Evolutionary conservation across 495 filamentous ascomycete species (phyloP).

Genomic region (Gamarada debralockiae): DNA sequence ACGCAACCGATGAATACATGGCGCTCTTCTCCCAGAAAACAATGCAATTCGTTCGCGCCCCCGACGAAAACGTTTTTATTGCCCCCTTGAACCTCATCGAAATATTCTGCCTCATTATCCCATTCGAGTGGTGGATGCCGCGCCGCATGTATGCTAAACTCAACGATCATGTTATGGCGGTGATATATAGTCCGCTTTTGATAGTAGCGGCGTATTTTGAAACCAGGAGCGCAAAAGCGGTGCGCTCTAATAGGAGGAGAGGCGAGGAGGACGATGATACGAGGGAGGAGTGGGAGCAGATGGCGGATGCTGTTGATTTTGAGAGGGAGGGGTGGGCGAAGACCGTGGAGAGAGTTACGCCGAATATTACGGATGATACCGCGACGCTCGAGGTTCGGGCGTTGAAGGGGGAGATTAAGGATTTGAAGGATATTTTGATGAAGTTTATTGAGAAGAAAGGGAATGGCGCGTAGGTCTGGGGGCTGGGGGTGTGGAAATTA

Average conservation of each 20-base stretch:
- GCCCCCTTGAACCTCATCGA: slow-evolving; percentile 94
- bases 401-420: slow-evolving; percentile 63
- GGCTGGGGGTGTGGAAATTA: no score
- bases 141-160: slow-evolving; percentile 63
- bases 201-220: slow-evolving; percentile 76
- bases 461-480: neutral
- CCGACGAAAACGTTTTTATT: slow-evolving; percentile 97
- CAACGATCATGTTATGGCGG: slow-evolving; percentile 83
- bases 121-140: slow-evolving; percentile 94
- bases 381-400: slow-evolving; percentile 64
- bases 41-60: slow-evolving; percentile 92
- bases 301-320: slow-evolving; percentile 67
- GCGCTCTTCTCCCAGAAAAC: slow-evolving; percentile 88
- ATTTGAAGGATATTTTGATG: slow-evolving; percentile 58
- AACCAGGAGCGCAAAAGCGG: slow-evolving; percentile 59
- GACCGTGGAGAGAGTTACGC: slow-evolving; percentile 65
- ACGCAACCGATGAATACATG: slow-evolving; percentile 93
- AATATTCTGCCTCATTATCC: slow-evolving; percentile 70
- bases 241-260: slow-evolving; percentile 66
- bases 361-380: slow-evolving; percentile 70
- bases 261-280: slow-evolving; percentile 90
- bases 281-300: slow-evolving; percentile 89
- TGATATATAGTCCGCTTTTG: slow-evolving; percentile 82
- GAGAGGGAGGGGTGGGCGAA: slow-evolving; percentile 78
- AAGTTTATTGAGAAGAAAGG: slow-evolving; percentile 12